Base-by-base conservation (phyloP, 2,329 filamentous ascomycete species). In the Hypoxylon rubiginosum region DNA sequence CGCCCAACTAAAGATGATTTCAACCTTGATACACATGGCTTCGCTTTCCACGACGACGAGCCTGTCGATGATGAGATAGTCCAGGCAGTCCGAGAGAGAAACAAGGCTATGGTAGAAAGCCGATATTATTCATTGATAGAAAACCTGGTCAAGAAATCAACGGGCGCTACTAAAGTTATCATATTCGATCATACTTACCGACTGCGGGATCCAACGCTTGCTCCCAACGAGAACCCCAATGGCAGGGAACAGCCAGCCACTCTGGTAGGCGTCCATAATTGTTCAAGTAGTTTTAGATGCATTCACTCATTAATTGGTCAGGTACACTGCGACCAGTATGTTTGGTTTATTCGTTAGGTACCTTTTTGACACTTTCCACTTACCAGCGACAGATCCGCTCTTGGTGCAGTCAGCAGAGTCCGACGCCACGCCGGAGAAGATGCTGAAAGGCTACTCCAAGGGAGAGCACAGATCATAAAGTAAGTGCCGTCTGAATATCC, bases 161-260 rank as follows among this genome's bases (percentile, higher is more conserved):
- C 66, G 4, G 62, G 62, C 1, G 66, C 66, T 3, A 15, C n/a
- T 3, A 45, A 34, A 6, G 66, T 68, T 3, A 53, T 68, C 43
- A 62, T 66, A 4, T 68, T 68, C 15, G 66, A 68, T 43, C 66
- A 68, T 50, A 68, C 66, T 7, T 34, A 28, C 8, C 66, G 66
- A 3, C 19, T 41, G 19, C 32, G 66, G 13, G 19, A 59, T 19
- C 62, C 54, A 4, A 11, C 48, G 10, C 58, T 65, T 4, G 30
- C 3, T 6, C 7, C 45, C 3, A 36, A 10, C 11, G 32, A 64
- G 15, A 67, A 67, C 21, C 28, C 15, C 6, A 56, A 66, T 17
- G 54, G 66, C 2, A 65, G 24, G 41, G 66, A 65, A 21, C 66
- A 68, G 24, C 66, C 66, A 1, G 66, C 66, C 5, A 68, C 41